Evolutionary conservation across 1,139 yeast species (phyloP), one percentile per base, ranked within the genome.

Genomic region (Magnusiomyces suaveolens): DNA sequence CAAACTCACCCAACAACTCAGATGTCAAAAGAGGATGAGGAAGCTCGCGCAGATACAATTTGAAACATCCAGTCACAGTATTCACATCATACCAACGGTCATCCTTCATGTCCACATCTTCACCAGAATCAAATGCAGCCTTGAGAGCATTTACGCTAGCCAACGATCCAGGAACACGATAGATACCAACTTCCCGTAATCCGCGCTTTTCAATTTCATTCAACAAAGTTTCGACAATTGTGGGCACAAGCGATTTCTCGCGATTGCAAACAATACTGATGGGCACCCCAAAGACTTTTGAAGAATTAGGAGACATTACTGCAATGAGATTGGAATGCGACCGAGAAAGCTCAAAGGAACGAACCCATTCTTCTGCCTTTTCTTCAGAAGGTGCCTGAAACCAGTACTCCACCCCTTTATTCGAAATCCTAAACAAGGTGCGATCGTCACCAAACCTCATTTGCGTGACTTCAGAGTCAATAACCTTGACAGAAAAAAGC

Each of bases 111-210:
- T 81, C 75, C 59, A 87, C 82, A 10, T 77, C 79, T 20, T 87
- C 87, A 33, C 80, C 79, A 58, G 77, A 79, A 68, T 92, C 96
- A 66, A 92, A 87, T 43, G 82, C 82, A 12, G 75, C 73, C 66
- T 84, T 87, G 58, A 89, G 75, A 26, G 81, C 77, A 57, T 78
- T 81, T 59, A 92, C 82, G 54, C 88, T 87, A 50, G 87, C 86
- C 49, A 88, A 73, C 0, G 97, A 87, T 0, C 97, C 94, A 57
- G 96, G 87, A 59, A 90, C 86, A 68, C 98, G 82, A 68, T 92
- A 92, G 23, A 92, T 75, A 24, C 98, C 98, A 57, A 88, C 87
- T 66, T 90, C 97, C 59, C 87, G 87, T 41, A 92, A 69, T 0
- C 97, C 97, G 54, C 90, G 81, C 32, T 75, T 70, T 66, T 92